Evolutionary conservation across 2,329 filamentous ascomycete species (phyloP).

Genomic region (Phyllosticta paracitricarpa): DNA sequence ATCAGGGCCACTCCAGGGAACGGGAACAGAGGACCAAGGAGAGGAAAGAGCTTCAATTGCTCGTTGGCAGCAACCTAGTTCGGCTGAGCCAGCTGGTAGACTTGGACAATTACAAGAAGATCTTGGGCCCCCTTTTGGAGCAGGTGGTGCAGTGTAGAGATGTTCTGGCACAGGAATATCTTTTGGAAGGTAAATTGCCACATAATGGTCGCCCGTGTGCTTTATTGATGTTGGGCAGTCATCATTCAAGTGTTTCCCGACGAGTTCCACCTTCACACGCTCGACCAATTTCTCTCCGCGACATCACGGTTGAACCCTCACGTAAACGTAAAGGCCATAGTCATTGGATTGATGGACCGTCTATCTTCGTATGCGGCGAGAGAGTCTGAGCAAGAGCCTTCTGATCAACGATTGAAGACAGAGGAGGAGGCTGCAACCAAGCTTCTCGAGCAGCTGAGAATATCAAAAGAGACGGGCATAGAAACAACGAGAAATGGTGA

Average conservation of each 20-base stretch:
- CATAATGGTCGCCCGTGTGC: background rate
- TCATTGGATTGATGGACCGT: slow-evolving; percentile 95
- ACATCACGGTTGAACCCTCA: slow-evolving; percentile 90
- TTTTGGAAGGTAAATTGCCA: slow-evolving; percentile 58
- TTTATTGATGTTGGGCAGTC: slow-evolving; percentile 43
- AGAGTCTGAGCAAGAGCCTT: slow-evolving; percentile 62
- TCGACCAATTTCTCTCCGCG: slow-evolving; percentile 88
- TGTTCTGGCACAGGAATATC: slow-evolving; percentile 92
- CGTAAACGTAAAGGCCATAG: slow-evolving; percentile 95
- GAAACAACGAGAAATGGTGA: background rate
- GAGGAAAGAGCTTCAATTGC: slow-evolving; percentile 84
- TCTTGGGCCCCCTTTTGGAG: slow-evolving; percentile 79
- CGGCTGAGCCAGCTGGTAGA: slow-evolving; percentile 92
- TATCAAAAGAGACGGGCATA: slow-evolving; percentile 49
- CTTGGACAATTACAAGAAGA: slow-evolving; percentile 87
- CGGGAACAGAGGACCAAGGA: slow-evolving; percentile 89
- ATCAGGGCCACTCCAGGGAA: slow-evolving; percentile 93
- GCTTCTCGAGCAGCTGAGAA: slow-evolving; percentile 66
- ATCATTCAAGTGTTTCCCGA: slow-evolving; percentile 99
- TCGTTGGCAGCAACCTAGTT: slow-evolving; percentile 94
- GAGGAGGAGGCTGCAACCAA: slow-evolving; percentile 76
- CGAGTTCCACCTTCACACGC: slow-evolving; percentile 93
- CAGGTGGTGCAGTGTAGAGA: slow-evolving; percentile 97
- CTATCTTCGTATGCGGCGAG: slow-evolving; percentile 89
- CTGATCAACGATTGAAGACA: slow-evolving; percentile 61